Conservation (phyloP, 805 yeast species). For the Kuraishia piskuri region DNA sequence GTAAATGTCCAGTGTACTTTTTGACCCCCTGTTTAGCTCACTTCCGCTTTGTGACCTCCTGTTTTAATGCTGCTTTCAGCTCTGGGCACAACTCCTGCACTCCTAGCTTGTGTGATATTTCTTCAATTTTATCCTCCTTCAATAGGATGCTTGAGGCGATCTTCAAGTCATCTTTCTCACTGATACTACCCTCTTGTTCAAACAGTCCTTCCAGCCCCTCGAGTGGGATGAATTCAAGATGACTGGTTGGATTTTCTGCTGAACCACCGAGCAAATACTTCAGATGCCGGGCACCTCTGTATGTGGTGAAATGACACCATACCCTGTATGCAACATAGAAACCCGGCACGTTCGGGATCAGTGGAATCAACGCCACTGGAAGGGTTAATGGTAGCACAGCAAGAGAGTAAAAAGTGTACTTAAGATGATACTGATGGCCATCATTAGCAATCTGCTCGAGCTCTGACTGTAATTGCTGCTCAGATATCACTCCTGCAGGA, state of each 20-base stretch:
- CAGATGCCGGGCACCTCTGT: constrained; percentile 65
- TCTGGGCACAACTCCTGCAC: constrained; percentile 32
- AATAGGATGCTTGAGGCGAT: constrained; percentile 24
- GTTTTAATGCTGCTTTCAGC: constrained; percentile 43
- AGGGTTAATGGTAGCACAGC: constrained; percentile 66
- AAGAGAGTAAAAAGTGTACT: constrained; percentile 43
- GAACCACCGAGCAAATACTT: constrained; percentile 39
- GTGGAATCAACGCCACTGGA: constrained; percentile 75
- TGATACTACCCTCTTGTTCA: background rate
- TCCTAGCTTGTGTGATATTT: constrained; percentile 34
- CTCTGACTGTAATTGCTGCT: constrained; percentile 24
- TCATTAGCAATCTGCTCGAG: constrained; percentile 31
- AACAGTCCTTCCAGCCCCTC: constrained; percentile 21
- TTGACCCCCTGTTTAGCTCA: background rate
- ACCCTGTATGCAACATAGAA: constrained; percentile 74
- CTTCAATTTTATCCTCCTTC: constrained; percentile 34
- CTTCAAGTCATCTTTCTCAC: background rate
- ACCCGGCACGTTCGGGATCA: constrained; percentile 90
- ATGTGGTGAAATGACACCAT: constrained; percentile 79
- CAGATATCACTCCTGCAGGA: constrained; percentile 31
- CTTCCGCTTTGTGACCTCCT: constrained; percentile 30
- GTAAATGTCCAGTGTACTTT: background rate
- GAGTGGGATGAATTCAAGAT: constrained; percentile 26
- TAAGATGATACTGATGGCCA: constrained; percentile 46
- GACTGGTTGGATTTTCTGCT: constrained; percentile 13